A percentile compares a stretch with the other conserved stretches of the same genome.
Evolutionary conservation across 2,329 filamentous ascomycete species (phyloP).

Genomic region (Aspergillus oerlinghausenensis): DNA sequence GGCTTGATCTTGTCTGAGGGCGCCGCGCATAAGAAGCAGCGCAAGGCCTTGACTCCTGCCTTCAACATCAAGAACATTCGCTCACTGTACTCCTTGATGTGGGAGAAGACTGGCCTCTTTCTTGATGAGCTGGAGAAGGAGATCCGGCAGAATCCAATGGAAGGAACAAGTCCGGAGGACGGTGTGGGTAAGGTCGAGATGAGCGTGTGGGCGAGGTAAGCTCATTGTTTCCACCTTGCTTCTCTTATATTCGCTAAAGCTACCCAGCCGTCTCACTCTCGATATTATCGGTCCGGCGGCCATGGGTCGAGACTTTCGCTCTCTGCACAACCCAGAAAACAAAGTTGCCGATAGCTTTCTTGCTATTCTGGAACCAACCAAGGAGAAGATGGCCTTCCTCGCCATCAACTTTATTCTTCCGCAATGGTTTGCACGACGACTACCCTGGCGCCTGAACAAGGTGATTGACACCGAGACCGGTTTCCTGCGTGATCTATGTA

Average conservation of each 20-base stretch:
- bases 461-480: constrained; percentile 27
- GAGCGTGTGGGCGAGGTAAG: constrained; percentile 31
- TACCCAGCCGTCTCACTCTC: constrained; percentile 46
- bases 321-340: constrained; percentile 48
- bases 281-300: constrained; percentile 57
- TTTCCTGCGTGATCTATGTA: constrained; percentile 29
- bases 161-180: constrained; percentile 17
- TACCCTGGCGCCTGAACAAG: constrained; percentile 40
- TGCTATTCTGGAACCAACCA: constrained; percentile 45
- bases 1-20: constrained; percentile 50
- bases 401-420: constrained; percentile 46
- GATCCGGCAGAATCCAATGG: constrained; percentile 23
- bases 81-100: constrained; percentile 33
- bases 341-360: constrained; percentile 51
- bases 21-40: constrained; percentile 46
- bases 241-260: neutral
- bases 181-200: constrained; percentile 31
- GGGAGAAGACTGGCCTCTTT: constrained; percentile 33
- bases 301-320: constrained; percentile 54
- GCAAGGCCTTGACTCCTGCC: constrained; percentile 33
- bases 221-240: neutral
- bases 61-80: constrained; percentile 37
- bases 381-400: constrained; percentile 41
- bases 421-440: constrained; percentile 44
- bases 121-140: constrained; percentile 33